phyloP scores from a whole-genome alignment of 441 rosid species.

The Brassica balearica region DNA sequence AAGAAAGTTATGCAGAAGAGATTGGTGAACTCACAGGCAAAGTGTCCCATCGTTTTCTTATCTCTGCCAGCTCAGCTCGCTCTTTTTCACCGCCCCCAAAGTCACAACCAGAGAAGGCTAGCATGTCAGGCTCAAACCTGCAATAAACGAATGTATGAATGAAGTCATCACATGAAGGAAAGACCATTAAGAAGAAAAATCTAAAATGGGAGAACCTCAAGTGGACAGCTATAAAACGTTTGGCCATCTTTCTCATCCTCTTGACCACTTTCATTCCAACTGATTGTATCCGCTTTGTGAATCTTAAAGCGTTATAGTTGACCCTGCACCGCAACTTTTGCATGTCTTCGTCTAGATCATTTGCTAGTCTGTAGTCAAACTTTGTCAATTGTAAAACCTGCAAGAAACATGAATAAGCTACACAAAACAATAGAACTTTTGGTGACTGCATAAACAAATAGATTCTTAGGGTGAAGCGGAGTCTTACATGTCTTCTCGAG shows the following conservation, averaged over 20 bases:
- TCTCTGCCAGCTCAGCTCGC: slow-evolving; percentile 82
- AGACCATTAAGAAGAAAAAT: neutral
- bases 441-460: neutral
- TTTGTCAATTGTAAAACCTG: slow-evolving; percentile 98
- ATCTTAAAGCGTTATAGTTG: slow-evolving; percentile 89
- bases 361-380: slow-evolving; percentile 96
- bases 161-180: neutral
- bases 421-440: neutral
- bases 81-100: slow-evolving; percentile 99
- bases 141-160: slow-evolving; percentile 14
- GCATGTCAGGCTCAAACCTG: slow-evolving; percentile 99
- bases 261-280: slow-evolving; percentile 78
- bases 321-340: slow-evolving; percentile 95
- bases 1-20: slow-evolving; percentile 19
- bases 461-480: neutral
- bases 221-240: slow-evolving; percentile 85
- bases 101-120: slow-evolving; percentile 98
- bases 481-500: slow-evolving; percentile 58
- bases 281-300: slow-evolving; percentile 80
- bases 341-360: slow-evolving; percentile 80
- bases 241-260: slow-evolving; percentile 82
- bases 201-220: slow-evolving; percentile 57
- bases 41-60: slow-evolving; percentile 95
- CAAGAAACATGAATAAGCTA: slow-evolving; percentile 44
- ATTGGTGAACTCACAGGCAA: slow-evolving; percentile 78